Conservation (phyloP, 352 stramenopile species). For the Thalassiosira ordinaria region DNA sequence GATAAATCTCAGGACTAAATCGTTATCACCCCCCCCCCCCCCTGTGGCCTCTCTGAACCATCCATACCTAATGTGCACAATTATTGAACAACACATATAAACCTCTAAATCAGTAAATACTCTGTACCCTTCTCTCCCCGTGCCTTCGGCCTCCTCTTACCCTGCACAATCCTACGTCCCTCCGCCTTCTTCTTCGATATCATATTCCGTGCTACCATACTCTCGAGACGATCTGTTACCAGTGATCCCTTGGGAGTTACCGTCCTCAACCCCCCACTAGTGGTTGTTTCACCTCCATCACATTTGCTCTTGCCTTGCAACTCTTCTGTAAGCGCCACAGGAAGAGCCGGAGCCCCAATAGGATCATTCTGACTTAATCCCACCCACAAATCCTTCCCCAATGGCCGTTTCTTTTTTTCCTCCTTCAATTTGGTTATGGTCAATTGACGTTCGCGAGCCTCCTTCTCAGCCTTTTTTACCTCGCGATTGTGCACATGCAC, state of each 20-base stretch:
- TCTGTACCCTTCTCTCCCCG: slow-evolving; percentile 52
- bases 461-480: slow-evolving; percentile 43
- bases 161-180: slow-evolving; percentile 66
- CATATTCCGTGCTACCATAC: slow-evolving; percentile 76
- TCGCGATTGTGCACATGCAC: slow-evolving; percentile 46
- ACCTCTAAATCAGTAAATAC: slow-evolving; percentile 60
- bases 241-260: slow-evolving; percentile 80
- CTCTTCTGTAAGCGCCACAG: slow-evolving; percentile 75
- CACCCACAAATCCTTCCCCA: slow-evolving; percentile 62
- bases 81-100: too few relatives aligned
- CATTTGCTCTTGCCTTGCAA: too few relatives aligned
- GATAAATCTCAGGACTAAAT: too few relatives aligned
- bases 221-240: slow-evolving; percentile 74
- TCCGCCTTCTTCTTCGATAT: slow-evolving; percentile 62
- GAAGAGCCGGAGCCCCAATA: slow-evolving; percentile 66
- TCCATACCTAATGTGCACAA: too few relatives aligned
- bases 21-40: too few relatives aligned
- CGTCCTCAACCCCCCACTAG: slow-evolving; percentile 65
- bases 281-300: too few relatives aligned
- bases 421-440: slow-evolving; percentile 46
- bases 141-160: slow-evolving; percentile 66
- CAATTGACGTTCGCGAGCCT: slow-evolving; percentile 35
- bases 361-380: slow-evolving; percentile 63
- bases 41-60: too few relatives aligned
- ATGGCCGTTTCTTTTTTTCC: slow-evolving; percentile 50